Evolutionary conservation across 1,139 yeast genomes (phyloP), one percentile per base, ranked within the genome.

Genomic region (Pichiaceae sp.): DNA sequence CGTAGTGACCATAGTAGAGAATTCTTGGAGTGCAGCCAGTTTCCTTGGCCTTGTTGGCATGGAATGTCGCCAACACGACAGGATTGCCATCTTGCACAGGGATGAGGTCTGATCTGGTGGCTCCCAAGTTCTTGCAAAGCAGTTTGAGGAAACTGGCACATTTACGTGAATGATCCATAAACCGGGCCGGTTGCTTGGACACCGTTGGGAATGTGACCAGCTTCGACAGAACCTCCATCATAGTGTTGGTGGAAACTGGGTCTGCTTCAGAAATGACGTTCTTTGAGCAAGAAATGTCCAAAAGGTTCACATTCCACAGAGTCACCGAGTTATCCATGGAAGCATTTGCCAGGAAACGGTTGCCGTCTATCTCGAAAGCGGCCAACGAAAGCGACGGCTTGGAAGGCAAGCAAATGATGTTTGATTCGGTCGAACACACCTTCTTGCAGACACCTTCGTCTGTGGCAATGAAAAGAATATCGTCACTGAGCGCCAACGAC

Each of bases 1-100:
- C 98, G 56, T 91, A 91, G 64, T 91, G 98, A 1, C 96, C 97
- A 57, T 91, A 91, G 79, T 94, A 91, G 36, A 89, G 56, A 3
- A 87, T 68, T 39, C 80, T 62, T 7, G 55, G 42, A 5, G 37
- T 34, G 8, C 14, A 8, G 14, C 16, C 16, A 12, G 8, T 12
- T 7, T 9, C 14, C 8, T 36, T 39, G 6, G 27, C 29, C 33
- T 52, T 42, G 41, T 48, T 68, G 64, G 48, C 78, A 37, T 66
- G 64, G 59, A 89, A 91, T 6, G 66, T 63, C 0, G 91, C 89
- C 50, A 75, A 78, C 0, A 91, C 91, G 3, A 87, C 75, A 0
- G 98, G 97, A 52, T 86, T 89, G 9, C 81, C 79, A 48, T 80
- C 66, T 11, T 71, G 68, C 3, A 86, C 85, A 0, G 96, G 87